phyloP scores from a whole-genome alignment of 1,139 yeast species.

The Protomyces macrosporus region DNA sequence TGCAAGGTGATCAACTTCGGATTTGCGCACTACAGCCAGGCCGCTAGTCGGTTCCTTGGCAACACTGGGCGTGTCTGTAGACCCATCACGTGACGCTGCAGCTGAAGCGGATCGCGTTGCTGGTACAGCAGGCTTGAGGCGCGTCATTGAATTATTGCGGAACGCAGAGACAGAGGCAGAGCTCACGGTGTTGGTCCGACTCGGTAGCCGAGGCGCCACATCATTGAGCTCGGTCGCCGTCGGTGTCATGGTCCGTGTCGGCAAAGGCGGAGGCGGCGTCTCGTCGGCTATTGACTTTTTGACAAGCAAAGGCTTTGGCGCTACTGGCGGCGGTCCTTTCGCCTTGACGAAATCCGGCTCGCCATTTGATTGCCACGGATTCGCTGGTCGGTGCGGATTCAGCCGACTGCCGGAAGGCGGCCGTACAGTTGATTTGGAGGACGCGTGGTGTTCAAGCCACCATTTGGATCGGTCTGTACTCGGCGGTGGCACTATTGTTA shows the following conservation, averaged over 20 bases:
- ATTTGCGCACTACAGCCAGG: neutral
- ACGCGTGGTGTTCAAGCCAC: slow-evolving; percentile 82
- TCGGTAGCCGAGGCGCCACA: slow-evolving; percentile 5
- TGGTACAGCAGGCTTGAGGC: neutral
- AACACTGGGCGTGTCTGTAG: neutral
- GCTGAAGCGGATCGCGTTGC: neutral
- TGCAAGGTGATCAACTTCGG: slow-evolving; percentile 3
- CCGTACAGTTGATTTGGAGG: slow-evolving; percentile 58
- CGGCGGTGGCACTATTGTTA: slow-evolving; percentile 66
- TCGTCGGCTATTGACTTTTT: neutral
- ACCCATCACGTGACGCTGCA: neutral
- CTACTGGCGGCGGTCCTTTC: slow-evolving; percentile 5
- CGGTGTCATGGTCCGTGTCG: slow-evolving; percentile 3
- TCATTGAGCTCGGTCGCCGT: neutral
- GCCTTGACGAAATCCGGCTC: slow-evolving; percentile 43
- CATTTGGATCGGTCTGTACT: slow-evolving; percentile 75
- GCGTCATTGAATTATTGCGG: neutral
- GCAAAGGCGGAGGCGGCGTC: slow-evolving; percentile 8
- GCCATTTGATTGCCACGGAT: slow-evolving; percentile 57
- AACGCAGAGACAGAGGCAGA: neutral
- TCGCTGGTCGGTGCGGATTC: slow-evolving; percentile 62
- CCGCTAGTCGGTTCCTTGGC: neutral
- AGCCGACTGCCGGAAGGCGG: slow-evolving; percentile 44
- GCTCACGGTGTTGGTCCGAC: neutral
- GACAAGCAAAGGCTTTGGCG: neutral